Evolutionary conservation across 176 grass and related monocot species (phyloP).

Genomic region (Canna indica): DNA sequence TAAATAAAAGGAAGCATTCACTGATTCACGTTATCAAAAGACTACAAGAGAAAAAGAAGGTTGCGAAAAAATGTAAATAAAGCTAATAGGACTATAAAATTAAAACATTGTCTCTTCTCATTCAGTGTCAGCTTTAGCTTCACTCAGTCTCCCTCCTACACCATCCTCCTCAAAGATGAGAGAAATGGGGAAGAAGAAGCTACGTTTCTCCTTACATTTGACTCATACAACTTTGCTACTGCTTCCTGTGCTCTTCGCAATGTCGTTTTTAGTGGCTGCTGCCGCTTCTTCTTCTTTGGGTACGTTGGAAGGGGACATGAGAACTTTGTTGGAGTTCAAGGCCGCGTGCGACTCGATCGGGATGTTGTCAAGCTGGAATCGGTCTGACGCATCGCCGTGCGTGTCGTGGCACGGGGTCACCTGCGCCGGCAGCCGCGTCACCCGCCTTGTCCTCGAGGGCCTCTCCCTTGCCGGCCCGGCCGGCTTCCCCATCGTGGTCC

Average conservation of each 20-base stretch:
- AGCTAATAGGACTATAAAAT: no score
- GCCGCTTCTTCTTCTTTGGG: constrained; percentile 28
- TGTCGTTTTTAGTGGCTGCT: neutral
- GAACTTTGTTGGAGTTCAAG: constrained; percentile 51
- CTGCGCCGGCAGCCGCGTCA: constrained; percentile 61
- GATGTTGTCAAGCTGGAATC: constrained; percentile 53
- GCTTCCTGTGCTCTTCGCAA: neutral
- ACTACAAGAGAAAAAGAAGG: no score
- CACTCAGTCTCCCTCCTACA: neutral
- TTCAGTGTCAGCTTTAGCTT: neutral
- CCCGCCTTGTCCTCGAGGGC: constrained; percentile 61
- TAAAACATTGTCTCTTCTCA: neutral
- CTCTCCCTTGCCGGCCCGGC: constrained; percentile 38
- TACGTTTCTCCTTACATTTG: neutral
- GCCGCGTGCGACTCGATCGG: constrained; percentile 28
- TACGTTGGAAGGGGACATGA: constrained; percentile 43
- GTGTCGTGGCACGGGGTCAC: constrained; percentile 53
- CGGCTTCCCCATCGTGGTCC: constrained; percentile 32
- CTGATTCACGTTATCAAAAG: no score
- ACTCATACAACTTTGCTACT: neutral
- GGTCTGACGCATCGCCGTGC: constrained; percentile 48
- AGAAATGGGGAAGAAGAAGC: neutral
- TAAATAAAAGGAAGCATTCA: no score
- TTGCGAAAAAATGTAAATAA: no score
- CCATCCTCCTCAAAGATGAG: no score